These are phyloP conservation scores for Pichia sp. DNA, from an alignment of 1,139 yeast species.

Conservation along the genomic window DNA sequence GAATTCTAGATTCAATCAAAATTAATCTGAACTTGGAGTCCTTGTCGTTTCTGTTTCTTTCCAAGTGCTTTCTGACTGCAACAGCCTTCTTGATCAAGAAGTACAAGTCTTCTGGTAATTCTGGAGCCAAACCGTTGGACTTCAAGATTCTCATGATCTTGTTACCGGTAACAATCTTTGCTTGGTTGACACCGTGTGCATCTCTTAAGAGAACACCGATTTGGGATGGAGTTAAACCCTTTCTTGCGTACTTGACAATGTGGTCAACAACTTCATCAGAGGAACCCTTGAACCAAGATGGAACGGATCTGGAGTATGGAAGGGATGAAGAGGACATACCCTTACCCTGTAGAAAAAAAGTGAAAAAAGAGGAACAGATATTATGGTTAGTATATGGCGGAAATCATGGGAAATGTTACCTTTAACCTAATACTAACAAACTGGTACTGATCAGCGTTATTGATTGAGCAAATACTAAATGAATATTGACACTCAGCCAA, in stretches of 20 bases:
- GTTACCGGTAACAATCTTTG: slow-evolving; percentile 98
- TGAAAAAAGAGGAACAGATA: slow-evolving; percentile 10
- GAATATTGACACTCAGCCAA: slow-evolving; percentile 1
- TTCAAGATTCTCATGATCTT: slow-evolving; percentile 98
- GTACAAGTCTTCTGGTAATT: slow-evolving; percentile 99
- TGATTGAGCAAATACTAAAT: slow-evolving; percentile 3
- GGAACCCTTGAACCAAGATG: slow-evolving; percentile 98
- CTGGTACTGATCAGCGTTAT: slow-evolving; percentile 28
- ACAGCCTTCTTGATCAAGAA: slow-evolving; percentile 99
- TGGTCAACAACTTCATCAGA: slow-evolving; percentile 96
- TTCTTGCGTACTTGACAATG: slow-evolving; percentile 98
- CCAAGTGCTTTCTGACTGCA: slow-evolving; percentile 99
- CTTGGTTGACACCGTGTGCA: slow-evolving; percentile 99
- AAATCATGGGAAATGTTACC: slow-evolving; percentile 21
- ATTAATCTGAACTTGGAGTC: slow-evolving; percentile 99
- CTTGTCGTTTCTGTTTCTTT: slow-evolving; percentile 99
- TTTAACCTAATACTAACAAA: slow-evolving; percentile 23
- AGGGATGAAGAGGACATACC: slow-evolving; percentile 99
- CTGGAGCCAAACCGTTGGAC: slow-evolving; percentile 99
- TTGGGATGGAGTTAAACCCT: slow-evolving; percentile 99
- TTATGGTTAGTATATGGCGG: slow-evolving; percentile 30
- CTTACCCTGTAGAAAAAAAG: slow-evolving; percentile 61
- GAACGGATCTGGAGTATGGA: slow-evolving; percentile 99
- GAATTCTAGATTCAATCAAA: slow-evolving; percentile 99
- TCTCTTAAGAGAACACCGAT: slow-evolving; percentile 99